Base-by-base conservation (phyloP, 2,329 filamentous ascomycete species). In the Fusarium agapanthi region DNA sequence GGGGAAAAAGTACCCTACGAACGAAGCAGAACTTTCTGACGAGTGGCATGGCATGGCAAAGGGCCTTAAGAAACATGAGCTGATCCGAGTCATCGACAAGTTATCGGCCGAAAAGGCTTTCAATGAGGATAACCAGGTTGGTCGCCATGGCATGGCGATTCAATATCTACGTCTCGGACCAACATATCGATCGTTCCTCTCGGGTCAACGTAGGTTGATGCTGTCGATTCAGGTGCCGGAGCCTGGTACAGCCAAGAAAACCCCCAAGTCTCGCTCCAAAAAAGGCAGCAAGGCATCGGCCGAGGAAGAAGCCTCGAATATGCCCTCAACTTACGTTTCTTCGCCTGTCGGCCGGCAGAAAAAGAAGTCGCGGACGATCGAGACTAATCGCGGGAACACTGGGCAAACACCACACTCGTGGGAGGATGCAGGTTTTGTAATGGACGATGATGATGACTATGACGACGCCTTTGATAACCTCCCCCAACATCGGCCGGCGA, bases 41-140 rank as follows among this genome's bases (percentile, higher is more conserved):
- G 81, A 88, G 24, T 88, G 91, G 65, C 91, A 90, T 80, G 94
- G 94, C 20, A 86, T 88, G 45, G 95, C 93, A 20, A 89, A 88
- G 69, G 85, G 89, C 22, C 83, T 97, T 74, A 91, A 92, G 65
- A 90, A 92, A 76, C 89, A 91, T 40, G 93, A 97, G 77, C 87
- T 95, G 18, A 93, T 97, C 78, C 91, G 95, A 43, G 86, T 98
- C n/a, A 94, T 98, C 76, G 90, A 94, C 77, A 87, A 89, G 53
- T 85, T 99, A 15, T 84, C 93, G 13, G 88, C 88, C 10, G 93
- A 97, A 77, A 91, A 92, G 48, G 93, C 91, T 11, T 83, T 99
- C 32, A 81, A 80, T 20, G 94, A 98, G 81, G 84, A 91, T 38
- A 93, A 94, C 77, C 76, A 81, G 18, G 81, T 83, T 43, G 80